Conservation (phyloP, 306 rosid genomes). For the Abrus precatorius region DNA sequence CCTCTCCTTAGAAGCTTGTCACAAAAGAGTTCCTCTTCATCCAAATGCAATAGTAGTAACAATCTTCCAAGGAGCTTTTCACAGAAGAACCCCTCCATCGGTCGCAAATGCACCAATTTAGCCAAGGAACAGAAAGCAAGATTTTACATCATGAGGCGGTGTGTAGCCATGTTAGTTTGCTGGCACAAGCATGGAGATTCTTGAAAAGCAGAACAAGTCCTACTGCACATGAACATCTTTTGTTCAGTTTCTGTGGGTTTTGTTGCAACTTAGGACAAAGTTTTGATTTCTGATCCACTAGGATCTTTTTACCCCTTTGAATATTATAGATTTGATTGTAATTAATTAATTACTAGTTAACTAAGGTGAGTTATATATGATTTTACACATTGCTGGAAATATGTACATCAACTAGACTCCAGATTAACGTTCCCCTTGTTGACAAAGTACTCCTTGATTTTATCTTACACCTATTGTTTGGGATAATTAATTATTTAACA, state of each 20-base stretch:
- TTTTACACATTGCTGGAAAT: slow-evolving; percentile 48
- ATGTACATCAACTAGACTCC: slow-evolving; percentile 31
- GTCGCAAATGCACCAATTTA: slow-evolving; percentile 78
- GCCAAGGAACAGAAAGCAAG: slow-evolving; percentile 98
- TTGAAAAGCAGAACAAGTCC: slow-evolving; percentile 35
- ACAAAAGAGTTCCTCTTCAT: slow-evolving; percentile 60
- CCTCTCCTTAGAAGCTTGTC: slow-evolving; percentile 78
- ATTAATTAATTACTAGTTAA: slow-evolving; percentile 60
- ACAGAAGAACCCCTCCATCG: slow-evolving; percentile 71
- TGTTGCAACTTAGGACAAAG: slow-evolving; percentile 42
- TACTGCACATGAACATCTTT: slow-evolving; percentile 29
- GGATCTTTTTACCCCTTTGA: slow-evolving; percentile 24
- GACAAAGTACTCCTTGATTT: neutral
- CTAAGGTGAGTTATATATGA: slow-evolving; percentile 44
- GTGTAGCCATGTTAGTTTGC: slow-evolving; percentile 97
- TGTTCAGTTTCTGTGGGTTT: slow-evolving; percentile 43
- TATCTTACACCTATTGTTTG: slow-evolving; percentile 26
- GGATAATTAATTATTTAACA: neutral
- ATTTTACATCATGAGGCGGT: slow-evolving; percentile 91
- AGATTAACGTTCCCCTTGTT: slow-evolving; percentile 2
- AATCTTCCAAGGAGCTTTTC: slow-evolving; percentile 77
- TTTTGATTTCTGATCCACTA: slow-evolving; percentile 49
- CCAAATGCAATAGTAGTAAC: slow-evolving; percentile 51
- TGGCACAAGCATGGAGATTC: slow-evolving; percentile 98
- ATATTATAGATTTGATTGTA: slow-evolving; percentile 52